Base-by-base conservation (phyloP, 129 eudicot species). In the Helianthus annuus region DNA sequence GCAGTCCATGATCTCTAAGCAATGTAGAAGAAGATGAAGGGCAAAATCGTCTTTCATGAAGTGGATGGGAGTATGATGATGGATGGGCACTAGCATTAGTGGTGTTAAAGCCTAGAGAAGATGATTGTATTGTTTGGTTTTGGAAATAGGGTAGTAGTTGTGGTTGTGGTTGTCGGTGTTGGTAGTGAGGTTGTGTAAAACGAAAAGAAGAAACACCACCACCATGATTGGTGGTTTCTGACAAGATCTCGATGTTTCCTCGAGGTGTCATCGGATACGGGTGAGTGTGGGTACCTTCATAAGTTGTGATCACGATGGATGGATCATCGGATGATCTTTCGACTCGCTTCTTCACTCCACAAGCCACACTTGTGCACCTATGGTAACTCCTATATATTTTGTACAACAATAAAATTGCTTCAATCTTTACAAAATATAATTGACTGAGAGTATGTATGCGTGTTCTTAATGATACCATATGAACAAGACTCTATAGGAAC, bases 281-380 rank as follows among this genome's bases (percentile, higher is more conserved):
- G 70, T 93, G 98, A 5, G 82, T 85, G 88, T 93, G 98, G 7
- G 81, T 86, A 40, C 98, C 97, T 81, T 93, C 98, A 58, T 93
- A 93, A 11, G 98, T 93, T 4, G 98, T 93, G 19, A 93, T 87
- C 74, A 93, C 97, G 17, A 83, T 86, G 1, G 95, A 44, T 63
- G 88, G 85, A 72, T 93, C 97, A 10, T 90, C 88, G 0, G 79
- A 83, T 7, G 97, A 93, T 73, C 98, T 77, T 76, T 93, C 98
- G 8, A 93, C 98, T 63, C 98, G 79, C 79, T 93, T 93, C 78
- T 89, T 87, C 71, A 93, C 98, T 19, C 98, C 98, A 72, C 98
- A 93, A 24, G 87, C 79, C 76, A 96, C 73, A 64, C 81, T 90
- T 48, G 98, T 93, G 87, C 98, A 93, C 65, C 98, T 85, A 75